Percentiles rank a stretch among this genome's conserved stretches.
These are phyloP conservation scores for Dactylellina cionopaga DNA, from an alignment of 2,329 filamentous ascomycete genomes.

Conservation along the genomic window DNA sequence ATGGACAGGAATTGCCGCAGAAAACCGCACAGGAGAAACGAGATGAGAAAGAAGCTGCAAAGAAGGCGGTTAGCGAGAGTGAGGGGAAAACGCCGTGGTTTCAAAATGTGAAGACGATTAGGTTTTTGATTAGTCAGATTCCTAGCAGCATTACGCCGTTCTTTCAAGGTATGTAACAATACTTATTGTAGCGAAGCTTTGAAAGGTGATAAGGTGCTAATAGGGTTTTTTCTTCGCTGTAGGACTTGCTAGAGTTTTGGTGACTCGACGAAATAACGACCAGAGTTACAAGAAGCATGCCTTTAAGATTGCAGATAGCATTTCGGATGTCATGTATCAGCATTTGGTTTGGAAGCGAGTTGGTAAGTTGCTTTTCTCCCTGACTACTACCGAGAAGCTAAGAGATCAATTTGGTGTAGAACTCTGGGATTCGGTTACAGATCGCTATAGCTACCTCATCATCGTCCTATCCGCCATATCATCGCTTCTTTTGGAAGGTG, in stretches of 20 bases:
- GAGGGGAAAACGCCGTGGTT: constrained; percentile 64
- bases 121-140: constrained; percentile 79
- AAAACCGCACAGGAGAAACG: constrained; percentile 54
- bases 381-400: not conserved
- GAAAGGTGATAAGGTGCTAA: not conserved
- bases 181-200: constrained; percentile 5
- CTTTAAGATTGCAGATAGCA: constrained; percentile 67
- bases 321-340: constrained; percentile 57
- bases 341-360: constrained; percentile 57
- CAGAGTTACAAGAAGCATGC: constrained; percentile 71
- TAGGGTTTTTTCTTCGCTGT: too few relatives aligned
- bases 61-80: constrained; percentile 57
- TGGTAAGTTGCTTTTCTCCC: constrained; percentile 47
- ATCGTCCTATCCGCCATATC: constrained; percentile 80
- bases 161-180: constrained; percentile 69
- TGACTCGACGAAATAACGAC: constrained; percentile 79
- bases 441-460: constrained; percentile 82
- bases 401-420: constrained; percentile 61
- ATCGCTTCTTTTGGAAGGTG: constrained; percentile 79
- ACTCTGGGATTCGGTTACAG: constrained; percentile 70
- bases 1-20: constrained; percentile 49
- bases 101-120: constrained; percentile 81
- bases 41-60: constrained; percentile 57
- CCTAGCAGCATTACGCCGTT: constrained; percentile 83
- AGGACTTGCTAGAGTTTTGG: constrained; percentile 79